These are phyloP conservation scores for Globisporangium radiosum DNA, from an alignment of 352 stramenopile species.

Conservation along the genomic window DNA sequence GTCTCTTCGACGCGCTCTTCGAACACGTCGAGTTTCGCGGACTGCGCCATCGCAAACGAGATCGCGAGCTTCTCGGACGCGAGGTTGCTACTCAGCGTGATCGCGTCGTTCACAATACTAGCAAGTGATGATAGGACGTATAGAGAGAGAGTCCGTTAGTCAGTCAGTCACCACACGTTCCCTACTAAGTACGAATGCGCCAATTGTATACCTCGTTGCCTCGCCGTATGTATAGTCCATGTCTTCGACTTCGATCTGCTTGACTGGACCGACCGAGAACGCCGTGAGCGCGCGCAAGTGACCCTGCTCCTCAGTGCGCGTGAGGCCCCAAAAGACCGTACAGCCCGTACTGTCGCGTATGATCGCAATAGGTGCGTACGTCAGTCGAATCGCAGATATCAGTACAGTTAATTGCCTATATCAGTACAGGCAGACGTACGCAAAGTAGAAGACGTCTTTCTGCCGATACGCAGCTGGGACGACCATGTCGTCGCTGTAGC, in stretches of 20 bases:
- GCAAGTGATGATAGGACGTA: neutral
- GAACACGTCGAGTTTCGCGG: slow-evolving; percentile 90
- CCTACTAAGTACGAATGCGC: too few relatives aligned
- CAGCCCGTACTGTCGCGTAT: slow-evolving; percentile 51
- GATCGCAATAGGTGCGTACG: too few relatives aligned
- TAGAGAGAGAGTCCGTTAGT: neutral
- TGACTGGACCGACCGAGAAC: slow-evolving; percentile 64
- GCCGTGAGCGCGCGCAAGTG: slow-evolving; percentile 52
- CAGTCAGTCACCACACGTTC: neutral
- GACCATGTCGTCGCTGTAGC: slow-evolving; percentile 21
- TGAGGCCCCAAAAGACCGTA: slow-evolving; percentile 88
- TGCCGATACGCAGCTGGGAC: slow-evolving; percentile 50
- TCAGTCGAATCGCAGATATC: neutral
- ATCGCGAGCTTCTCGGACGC: slow-evolving; percentile 89
- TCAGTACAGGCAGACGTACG: slow-evolving; percentile 24
- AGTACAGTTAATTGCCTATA: neutral
- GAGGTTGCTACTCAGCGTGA: slow-evolving; percentile 75
- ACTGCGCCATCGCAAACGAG: slow-evolving; percentile 91
- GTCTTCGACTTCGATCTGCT: slow-evolving; percentile 85
- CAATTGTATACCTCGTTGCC: slow-evolving; percentile 21
- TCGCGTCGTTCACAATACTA: slow-evolving; percentile 74
- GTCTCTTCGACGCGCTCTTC: slow-evolving; percentile 87
- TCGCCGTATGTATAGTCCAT: slow-evolving; percentile 87
- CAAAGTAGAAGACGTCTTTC: slow-evolving; percentile 86
- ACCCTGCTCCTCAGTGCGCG: slow-evolving; percentile 68